phyloP scores from a whole-genome alignment of 805 yeast species.

The Ascoidea asiatica region DNA sequence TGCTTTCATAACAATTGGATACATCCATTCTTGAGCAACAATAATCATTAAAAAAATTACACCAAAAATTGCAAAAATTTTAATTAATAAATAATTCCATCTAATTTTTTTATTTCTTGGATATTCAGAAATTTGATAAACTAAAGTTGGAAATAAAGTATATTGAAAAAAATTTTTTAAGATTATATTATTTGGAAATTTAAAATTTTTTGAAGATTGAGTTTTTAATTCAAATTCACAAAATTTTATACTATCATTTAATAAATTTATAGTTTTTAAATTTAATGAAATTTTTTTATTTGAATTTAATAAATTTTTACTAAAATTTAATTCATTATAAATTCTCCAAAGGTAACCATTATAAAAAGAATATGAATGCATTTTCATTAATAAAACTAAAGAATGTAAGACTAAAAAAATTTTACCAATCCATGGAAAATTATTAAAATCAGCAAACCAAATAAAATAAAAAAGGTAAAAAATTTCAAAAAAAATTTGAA shows the following conservation, averaged over 20 bases:
- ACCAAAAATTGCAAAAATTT: constrained; percentile 75
- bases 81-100: constrained; percentile 53
- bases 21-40: constrained; percentile 61
- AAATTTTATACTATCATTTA: constrained; percentile 42
- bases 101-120: constrained; percentile 66
- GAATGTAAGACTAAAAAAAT: constrained; percentile 78
- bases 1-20: constrained; percentile 58
- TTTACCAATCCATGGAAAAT: constrained; percentile 82
- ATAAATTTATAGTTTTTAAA: constrained; percentile 14
- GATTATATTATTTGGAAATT: constrained; percentile 66
- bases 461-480: constrained; percentile 38
- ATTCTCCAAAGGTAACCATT: constrained; percentile 81
- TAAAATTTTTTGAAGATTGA: constrained; percentile 28
- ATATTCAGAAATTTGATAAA: constrained; percentile 59
- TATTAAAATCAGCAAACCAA: constrained; percentile 36
- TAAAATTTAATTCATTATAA: constrained; percentile 35
- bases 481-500: constrained; percentile 48
- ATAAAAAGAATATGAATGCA: constrained; percentile 86
- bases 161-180: constrained; percentile 55
- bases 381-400: constrained; percentile 82
- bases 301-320: constrained; percentile 29
- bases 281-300: constrained; percentile 13
- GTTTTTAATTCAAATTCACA: constrained; percentile 58
- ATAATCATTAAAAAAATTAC: constrained; percentile 72
- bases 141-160: constrained; percentile 82